Evolutionary conservation across 768 basidiomycete species (phyloP).

Genomic region (Podaxis pistillaris): DNA sequence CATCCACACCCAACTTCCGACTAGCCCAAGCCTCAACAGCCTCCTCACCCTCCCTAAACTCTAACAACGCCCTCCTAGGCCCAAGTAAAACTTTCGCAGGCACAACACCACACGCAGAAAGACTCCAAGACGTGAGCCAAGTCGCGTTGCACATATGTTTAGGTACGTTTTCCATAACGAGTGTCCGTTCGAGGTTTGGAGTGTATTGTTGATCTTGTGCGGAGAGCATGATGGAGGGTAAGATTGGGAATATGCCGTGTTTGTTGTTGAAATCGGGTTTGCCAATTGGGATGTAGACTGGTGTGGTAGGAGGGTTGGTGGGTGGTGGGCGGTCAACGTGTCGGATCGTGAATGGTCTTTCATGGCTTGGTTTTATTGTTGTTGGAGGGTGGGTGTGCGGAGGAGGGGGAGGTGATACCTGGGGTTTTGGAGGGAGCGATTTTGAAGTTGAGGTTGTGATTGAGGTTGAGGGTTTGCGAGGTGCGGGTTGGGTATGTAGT

Average conservation of each 20-base stretch:
- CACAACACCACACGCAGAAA: conserved; percentile 31
- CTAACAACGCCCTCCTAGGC: conserved; percentile 45
- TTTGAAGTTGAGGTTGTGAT: neutral
- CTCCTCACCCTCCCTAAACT: conserved; percentile 43
- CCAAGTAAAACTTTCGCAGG: conserved; percentile 45
- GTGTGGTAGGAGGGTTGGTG: conserved; percentile 14
- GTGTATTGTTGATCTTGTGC: conserved; percentile 26
- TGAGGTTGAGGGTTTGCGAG: neutral
- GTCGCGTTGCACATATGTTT: conserved; percentile 41
- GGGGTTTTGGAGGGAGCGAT: neutral
- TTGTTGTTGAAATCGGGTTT: conserved; percentile 44
- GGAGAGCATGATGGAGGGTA: conserved; percentile 16
- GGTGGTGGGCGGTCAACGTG: neutral
- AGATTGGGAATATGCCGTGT: conserved; percentile 43
- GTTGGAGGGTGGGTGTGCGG: neutral
- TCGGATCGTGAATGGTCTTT: conserved; percentile 9
- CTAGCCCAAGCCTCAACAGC: conserved; percentile 51
- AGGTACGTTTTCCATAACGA: conserved; percentile 58
- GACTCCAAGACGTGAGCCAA: conserved; percentile 44
- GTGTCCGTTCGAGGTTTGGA: conserved; percentile 47
- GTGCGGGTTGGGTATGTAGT: neutral
- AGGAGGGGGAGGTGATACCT: neutral
- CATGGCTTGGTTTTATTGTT: neutral
- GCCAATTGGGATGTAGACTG: conserved; percentile 34
- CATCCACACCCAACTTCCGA: conserved; percentile 36